A percentile compares a stretch with the other conserved stretches of the same genome.
phyloP scores from a whole-genome alignment of 2,329 filamentous ascomycete genomes.

The Albifimbria verrucaria region DNA sequence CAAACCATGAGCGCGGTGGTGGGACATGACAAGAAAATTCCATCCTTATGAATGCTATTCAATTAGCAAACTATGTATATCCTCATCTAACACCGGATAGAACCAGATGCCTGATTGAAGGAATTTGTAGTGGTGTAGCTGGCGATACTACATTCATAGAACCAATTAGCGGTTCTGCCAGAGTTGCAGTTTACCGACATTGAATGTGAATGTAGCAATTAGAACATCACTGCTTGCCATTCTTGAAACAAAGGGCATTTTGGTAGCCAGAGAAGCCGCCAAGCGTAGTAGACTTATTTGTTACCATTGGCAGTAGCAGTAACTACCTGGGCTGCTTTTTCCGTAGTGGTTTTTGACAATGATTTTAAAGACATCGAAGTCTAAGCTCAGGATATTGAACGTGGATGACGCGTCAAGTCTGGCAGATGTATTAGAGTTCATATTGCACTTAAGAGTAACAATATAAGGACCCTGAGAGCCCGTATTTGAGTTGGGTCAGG shows the following conservation, averaged over 20 bases:
- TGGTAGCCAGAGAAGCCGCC: not conserved
- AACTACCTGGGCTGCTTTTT: not conserved
- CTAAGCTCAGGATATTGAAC: not conserved
- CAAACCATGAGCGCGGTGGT: no score
- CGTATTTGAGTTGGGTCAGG: no score
- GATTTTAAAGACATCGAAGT: not conserved
- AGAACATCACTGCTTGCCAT: not conserved
- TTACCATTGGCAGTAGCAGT: not conserved
- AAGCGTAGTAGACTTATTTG: not conserved
- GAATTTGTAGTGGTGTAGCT: no score
- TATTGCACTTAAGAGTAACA: not conserved
- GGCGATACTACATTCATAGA: not conserved
- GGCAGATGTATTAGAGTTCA: not conserved
- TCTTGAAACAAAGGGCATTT: not conserved
- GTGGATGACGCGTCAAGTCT: not conserved
- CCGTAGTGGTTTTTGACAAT: not conserved
- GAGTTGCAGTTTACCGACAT: not conserved
- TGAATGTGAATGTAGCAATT: not conserved
- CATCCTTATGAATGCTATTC: no score
- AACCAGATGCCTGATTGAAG: no score
- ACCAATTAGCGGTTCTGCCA: not conserved
- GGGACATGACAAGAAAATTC: no score
- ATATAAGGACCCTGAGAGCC: not conserved
- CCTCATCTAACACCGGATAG: no score
- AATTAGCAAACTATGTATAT: no score